Base-by-base conservation (phyloP, 2,329 filamentous ascomycete species). In the Pezizomycotina sp. region DNA sequence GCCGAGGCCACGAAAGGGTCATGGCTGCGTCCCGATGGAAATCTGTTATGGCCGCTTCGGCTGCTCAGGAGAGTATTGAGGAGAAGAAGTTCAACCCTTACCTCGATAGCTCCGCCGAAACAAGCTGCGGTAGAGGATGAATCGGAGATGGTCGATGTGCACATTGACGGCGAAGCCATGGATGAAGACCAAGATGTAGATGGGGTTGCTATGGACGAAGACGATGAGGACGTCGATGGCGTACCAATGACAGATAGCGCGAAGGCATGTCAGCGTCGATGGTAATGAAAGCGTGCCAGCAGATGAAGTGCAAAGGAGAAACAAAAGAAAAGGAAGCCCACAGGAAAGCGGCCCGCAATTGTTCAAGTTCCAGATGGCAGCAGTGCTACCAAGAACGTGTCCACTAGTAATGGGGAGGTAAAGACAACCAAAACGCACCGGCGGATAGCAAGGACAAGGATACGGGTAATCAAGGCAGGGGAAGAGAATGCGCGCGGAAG, bases 401-500 rank as follows among this genome's bases (percentile, higher is more conserved):
- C 18, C 45, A 46, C 5, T 42, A 47, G 30, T 46, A 46, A 36
- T 47, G 47, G 15, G 16, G 46, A 47, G 22, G 45, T 43, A 26
- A 53, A 46, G 43, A 43, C 47, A 23, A 34, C 45, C 20, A 34
- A 37, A 39, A 33, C 9, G 28, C 35, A 22, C 44, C 25, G 35
- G 43, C 29, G 14, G 45, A 42, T 19, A 48, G 47, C 35, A 50
- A 52, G 30, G 45, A 53, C 41, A 48, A 52, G 31, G 37, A 51
- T 47, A 33, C 47, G 24, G 36, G 50, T 49, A 29, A 57, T 55
- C 43, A 50, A 51, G 42, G 53, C 38, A 52, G 62, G 46, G 68
- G 49, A 76, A 69, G 52, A 67, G 77, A 44, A 76, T 80, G 56
- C 72, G 73, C 48, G 79, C 80, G 4, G 77, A 78, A 48, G 80